Conservation (phyloP, 768 basidiomycete genomes). For the Amanita thiersii region DNA sequence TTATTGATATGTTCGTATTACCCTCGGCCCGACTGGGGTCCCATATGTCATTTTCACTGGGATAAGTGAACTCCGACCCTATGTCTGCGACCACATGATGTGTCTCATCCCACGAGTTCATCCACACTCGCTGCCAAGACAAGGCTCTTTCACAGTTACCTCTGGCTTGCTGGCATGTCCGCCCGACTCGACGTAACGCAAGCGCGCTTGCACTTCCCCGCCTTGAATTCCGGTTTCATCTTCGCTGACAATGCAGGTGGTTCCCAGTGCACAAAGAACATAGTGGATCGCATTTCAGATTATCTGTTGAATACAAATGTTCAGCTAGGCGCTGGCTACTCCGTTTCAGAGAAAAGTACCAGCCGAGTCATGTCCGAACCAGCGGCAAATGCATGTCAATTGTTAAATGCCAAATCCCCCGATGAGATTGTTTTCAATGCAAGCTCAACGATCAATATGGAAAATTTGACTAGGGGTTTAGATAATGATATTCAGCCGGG, state of each 20-base stretch:
- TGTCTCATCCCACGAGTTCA: too few relatives aligned
- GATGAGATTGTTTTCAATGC: slow-evolving; percentile 62
- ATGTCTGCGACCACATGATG: too few relatives aligned
- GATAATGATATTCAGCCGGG: slow-evolving; percentile 44
- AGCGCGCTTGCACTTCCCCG: slow-evolving; percentile 56
- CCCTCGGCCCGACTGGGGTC: too few relatives aligned
- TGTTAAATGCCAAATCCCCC: slow-evolving; percentile 57
- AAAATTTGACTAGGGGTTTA: slow-evolving; percentile 59
- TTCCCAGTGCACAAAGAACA: slow-evolving; percentile 48
- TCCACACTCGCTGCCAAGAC: too few relatives aligned
- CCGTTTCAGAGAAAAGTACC: slow-evolving; percentile 45
- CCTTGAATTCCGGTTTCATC: slow-evolving; percentile 49
- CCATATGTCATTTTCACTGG: too few relatives aligned
- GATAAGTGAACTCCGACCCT: too few relatives aligned
- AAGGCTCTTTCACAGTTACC: too few relatives aligned
- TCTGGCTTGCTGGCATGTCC: too few relatives aligned
- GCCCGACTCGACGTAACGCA: slow-evolving; percentile 34
- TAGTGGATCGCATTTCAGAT: slow-evolving; percentile 53
- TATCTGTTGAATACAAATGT: slow-evolving; percentile 69
- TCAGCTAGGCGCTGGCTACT: slow-evolving; percentile 67
- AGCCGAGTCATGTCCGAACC: slow-evolving; percentile 40
- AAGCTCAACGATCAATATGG: slow-evolving; percentile 61
- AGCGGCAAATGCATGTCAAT: slow-evolving; percentile 39
- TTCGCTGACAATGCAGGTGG: slow-evolving; percentile 77
- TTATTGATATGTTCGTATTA: too few relatives aligned